These are phyloP conservation scores for Luffa aegyptiaca DNA, from an alignment of 306 rosid species.

Conservation along the genomic window DNA sequence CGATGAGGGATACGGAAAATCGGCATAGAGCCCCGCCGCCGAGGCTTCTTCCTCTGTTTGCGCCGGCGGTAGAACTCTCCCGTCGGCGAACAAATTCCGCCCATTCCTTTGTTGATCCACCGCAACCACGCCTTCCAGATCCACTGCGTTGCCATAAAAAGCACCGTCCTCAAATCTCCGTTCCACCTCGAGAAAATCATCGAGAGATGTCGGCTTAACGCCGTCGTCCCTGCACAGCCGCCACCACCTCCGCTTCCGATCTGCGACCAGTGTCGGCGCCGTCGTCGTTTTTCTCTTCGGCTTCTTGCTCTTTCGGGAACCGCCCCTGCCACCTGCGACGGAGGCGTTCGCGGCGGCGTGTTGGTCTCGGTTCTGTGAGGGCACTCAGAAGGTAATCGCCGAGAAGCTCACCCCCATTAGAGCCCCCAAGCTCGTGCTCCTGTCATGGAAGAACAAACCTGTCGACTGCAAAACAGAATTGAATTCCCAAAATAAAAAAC, in stretches of 20 bases:
- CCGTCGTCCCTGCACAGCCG: slow-evolving; percentile 65
- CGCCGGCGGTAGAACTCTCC: slow-evolving; percentile 73
- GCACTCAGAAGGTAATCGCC: slow-evolving; percentile 66
- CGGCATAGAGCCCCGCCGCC: slow-evolving; percentile 43
- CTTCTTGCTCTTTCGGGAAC: slow-evolving; percentile 25
- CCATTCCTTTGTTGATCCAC: slow-evolving; percentile 39
- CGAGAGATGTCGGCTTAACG: slow-evolving; percentile 60
- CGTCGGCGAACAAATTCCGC: slow-evolving; percentile 59
- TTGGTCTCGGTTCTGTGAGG: slow-evolving; percentile 57
- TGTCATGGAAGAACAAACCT: slow-evolving; percentile 85
- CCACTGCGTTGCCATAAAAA: slow-evolving; percentile 72
- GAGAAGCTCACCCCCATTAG: slow-evolving; percentile 92
- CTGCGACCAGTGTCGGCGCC: slow-evolving; percentile 26
- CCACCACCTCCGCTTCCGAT: slow-evolving; percentile 83
- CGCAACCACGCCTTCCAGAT: slow-evolving; percentile 61
- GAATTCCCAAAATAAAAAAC: background rate
- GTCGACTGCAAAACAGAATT: slow-evolving; percentile 44
- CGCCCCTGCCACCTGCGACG: background rate
- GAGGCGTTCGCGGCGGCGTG: slow-evolving; percentile 13
- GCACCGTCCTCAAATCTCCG: slow-evolving; percentile 73
- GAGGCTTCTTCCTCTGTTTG: slow-evolving; percentile 30
- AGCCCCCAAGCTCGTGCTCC: slow-evolving; percentile 80
- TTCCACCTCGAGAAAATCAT: slow-evolving; percentile 88
- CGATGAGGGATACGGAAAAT: slow-evolving; percentile 59
- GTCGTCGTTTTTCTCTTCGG: slow-evolving; percentile 31